phyloP scores from a whole-genome alignment of 768 basidiomycete genomes.

The Suillus discolor region DNA sequence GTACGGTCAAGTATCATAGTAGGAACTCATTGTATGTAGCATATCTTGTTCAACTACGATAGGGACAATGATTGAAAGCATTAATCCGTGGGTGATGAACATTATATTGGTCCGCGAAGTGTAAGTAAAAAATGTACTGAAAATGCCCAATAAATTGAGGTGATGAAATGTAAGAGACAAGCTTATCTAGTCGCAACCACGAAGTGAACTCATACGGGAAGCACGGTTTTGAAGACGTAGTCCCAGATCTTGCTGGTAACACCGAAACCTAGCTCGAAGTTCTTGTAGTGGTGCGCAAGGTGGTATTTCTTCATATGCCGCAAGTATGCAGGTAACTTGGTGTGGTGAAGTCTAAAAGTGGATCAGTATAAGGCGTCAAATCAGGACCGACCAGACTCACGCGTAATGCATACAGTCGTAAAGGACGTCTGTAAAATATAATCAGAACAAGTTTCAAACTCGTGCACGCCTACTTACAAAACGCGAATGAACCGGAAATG shows the following conservation, averaged over 20 bases:
- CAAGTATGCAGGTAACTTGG: slow-evolving; percentile 82
- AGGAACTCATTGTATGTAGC: no score
- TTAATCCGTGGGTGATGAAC: not conserved
- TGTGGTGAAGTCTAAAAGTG: slow-evolving; percentile 72
- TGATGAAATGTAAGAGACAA: not conserved
- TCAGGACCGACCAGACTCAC: slow-evolving; percentile 42
- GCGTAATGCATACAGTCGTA: slow-evolving; percentile 95
- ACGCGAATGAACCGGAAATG: slow-evolving; percentile 76
- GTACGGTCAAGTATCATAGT: no score
- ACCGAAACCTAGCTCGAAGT: slow-evolving; percentile 96
- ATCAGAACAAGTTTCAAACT: slow-evolving; percentile 8
- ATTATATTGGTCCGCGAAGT: slow-evolving; percentile 2
- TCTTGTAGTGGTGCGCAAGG: slow-evolving; percentile 97
- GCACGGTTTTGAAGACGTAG: slow-evolving; percentile 81
- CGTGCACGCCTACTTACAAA: slow-evolving; percentile 53
- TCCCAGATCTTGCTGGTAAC: slow-evolving; percentile 99
- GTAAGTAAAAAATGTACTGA: not conserved
- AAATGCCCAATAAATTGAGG: not conserved
- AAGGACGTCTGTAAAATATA: slow-evolving; percentile 56
- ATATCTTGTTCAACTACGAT: not conserved
- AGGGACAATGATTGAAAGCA: not conserved
- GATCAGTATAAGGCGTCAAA: slow-evolving; percentile 14
- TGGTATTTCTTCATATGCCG: slow-evolving; percentile 97
- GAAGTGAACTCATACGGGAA: slow-evolving; percentile 50
- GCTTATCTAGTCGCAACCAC: not conserved